These are phyloP conservation scores for Globisporangium barbulae DNA, from an alignment of 352 stramenopile species.

Conservation along the genomic window DNA sequence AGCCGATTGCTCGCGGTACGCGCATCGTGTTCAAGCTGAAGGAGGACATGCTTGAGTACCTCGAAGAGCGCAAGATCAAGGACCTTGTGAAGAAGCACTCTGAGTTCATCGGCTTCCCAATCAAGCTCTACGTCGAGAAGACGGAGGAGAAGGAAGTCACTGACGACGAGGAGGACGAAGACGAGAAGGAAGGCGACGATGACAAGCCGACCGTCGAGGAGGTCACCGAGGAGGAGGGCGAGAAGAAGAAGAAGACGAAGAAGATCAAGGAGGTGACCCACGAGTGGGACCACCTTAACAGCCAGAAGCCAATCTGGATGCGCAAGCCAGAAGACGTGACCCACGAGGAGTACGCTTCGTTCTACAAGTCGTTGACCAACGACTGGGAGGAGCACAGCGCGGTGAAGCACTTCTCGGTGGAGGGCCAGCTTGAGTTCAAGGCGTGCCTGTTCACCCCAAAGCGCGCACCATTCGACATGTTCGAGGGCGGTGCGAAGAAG, in stretches of 20 bases:
- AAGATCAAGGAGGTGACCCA: slow-evolving; percentile 97
- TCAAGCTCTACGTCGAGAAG: slow-evolving; percentile 99
- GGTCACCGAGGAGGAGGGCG: slow-evolving; percentile 94
- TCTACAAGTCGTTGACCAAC: slow-evolving; percentile 99
- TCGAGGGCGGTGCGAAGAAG: slow-evolving; percentile 98
- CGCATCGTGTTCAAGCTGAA: slow-evolving; percentile 98
- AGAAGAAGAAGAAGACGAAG: slow-evolving; percentile 99
- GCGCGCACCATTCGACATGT: slow-evolving; percentile 99
- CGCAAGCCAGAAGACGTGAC: slow-evolving; percentile 99
- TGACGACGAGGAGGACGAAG: slow-evolving; percentile 99
- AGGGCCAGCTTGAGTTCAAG: slow-evolving; percentile 99
- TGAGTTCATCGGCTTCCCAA: slow-evolving; percentile 99
- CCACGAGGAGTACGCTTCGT: slow-evolving; percentile 98
- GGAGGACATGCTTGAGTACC: slow-evolving; percentile 99
- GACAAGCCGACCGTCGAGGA: slow-evolving; percentile 98
- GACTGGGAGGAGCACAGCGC: slow-evolving; percentile 98
- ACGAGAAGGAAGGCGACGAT: slow-evolving; percentile 92
- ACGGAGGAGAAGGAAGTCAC: slow-evolving; percentile 99
- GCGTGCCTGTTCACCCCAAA: slow-evolving; percentile 98
- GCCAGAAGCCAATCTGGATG: slow-evolving; percentile 99
- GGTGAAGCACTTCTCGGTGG: slow-evolving; percentile 99
- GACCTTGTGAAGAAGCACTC: slow-evolving; percentile 99
- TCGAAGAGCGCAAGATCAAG: slow-evolving; percentile 98
- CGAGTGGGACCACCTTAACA: slow-evolving; percentile 99
- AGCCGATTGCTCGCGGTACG: slow-evolving; percentile 90